Base-by-base conservation (phyloP, 768 basidiomycete species). In the Mycena venus region DNA sequence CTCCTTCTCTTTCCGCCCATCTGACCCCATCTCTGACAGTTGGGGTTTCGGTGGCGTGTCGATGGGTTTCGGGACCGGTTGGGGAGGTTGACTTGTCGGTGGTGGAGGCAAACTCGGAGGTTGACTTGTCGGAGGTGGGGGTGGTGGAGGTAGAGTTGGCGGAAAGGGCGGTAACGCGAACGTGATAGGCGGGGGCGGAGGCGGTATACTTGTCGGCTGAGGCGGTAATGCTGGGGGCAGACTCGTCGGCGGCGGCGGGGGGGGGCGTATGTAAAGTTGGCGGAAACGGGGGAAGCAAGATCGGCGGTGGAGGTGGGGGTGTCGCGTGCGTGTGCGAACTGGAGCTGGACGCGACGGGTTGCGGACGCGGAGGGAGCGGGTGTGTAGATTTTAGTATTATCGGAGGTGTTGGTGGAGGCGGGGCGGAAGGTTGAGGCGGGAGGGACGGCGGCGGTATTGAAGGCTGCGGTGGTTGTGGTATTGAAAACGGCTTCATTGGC, bases 241-340 rank as follows among this genome's bases (percentile, higher is more conserved):
- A 63, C 29, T 38, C 36, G 19, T 38, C 73, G 74, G 31, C 78
- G 72, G 51, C 17, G 66, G 66, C 29, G 42, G 40, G 1, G 44
- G 19, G 1, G 65, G 60, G 12, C 9, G 60, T 36, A 4, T 25
- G 19, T 38, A 81, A 79, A 10, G 78, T 78, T 0, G 82, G 80
- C 8, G 82, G 81, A 21, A 85, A 82, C 2, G 82, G 82, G 25
- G 81, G 79, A n/a, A 80, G 79, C 1, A 79, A 78, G 58, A 59
- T 38, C 2, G 51, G 62, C 8, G 40, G 36, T 19, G 53, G 62
- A 5, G n/a, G n/a, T 7, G 34, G 36, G 0, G 31, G 55, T 21
- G 14, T 19, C 4, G 55, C 29, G 7, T 0, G 55, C 21, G 55
- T 9, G 9, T 38, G n/a, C n/a, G 25, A 19, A 25, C 5, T 11